A percentile compares a stretch with the other conserved stretches of the same genome.
These are phyloP conservation scores for Backusella parvicylindrica DNA, from an alignment of 192 early-diverging fungal species.

Conservation along the genomic window DNA sequence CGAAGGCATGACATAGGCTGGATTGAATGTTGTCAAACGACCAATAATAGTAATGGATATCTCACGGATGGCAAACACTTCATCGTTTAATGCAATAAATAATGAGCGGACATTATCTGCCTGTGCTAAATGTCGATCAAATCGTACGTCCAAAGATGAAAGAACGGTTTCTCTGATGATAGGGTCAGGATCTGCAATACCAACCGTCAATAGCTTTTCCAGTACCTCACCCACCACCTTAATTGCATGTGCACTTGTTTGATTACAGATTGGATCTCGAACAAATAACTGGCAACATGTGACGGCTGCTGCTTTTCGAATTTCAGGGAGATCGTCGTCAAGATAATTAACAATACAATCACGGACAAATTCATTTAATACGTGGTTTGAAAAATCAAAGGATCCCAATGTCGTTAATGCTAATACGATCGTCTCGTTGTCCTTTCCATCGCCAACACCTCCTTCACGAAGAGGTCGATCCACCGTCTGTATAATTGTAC, in stretches of 20 bases:
- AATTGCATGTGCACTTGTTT: conserved; percentile 70
- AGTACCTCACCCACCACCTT: conserved; percentile 83
- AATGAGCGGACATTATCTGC: conserved; percentile 87
- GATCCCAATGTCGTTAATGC: conserved; percentile 79
- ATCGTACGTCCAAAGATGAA: conserved; percentile 71
- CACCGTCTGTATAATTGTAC: conserved; percentile 25
- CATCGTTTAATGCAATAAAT: conserved; percentile 89
- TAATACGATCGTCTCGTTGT: conserved; percentile 73
- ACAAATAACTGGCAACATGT: conserved; percentile 82
- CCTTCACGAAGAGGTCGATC: conserved; percentile 27
- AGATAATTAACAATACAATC: conserved; percentile 82
- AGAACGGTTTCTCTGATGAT: conserved; percentile 76
- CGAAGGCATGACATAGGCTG: conserved; percentile 89
- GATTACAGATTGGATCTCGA: conserved; percentile 78
- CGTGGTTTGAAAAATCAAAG: conserved; percentile 84
- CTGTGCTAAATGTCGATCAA: conserved; percentile 88
- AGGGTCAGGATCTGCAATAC: conserved; percentile 82
- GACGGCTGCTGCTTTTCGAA: conserved; percentile 81
- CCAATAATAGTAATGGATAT: conserved; percentile 84
- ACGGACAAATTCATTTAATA: conserved; percentile 86
- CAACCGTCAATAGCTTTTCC: conserved; percentile 85
- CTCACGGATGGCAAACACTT: conserved; percentile 83
- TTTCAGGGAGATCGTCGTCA: conserved; percentile 69
- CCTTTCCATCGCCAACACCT: conserved; percentile 51
- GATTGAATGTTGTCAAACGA: conserved; percentile 80